Percentiles rank a stretch among this genome's conserved stretches.
These are phyloP conservation scores for Ailanthus altissimus DNA, from an alignment of 345 rosid genomes.

Conservation along the genomic window DNA sequence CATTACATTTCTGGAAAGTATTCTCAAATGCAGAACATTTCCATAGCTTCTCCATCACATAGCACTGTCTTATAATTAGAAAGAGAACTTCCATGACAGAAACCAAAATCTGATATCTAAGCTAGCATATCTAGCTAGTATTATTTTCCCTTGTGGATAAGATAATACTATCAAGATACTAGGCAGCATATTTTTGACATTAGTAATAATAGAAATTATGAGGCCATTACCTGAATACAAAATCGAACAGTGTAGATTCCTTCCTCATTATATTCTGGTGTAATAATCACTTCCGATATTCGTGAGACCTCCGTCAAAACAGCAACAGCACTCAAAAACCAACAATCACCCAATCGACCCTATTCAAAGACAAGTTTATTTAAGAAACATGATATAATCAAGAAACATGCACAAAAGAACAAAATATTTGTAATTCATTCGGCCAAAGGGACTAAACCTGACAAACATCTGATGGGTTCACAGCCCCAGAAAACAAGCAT, in stretches of 20 bases:
- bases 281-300: slow-evolving; percentile 94
- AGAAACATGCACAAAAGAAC: slow-evolving; percentile 17
- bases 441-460: slow-evolving; percentile 59
- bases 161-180: slow-evolving; percentile 17
- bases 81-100: not conserved
- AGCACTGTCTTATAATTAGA: not conserved
- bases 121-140: not conserved
- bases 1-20: not conserved
- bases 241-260: slow-evolving; percentile 99
- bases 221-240: slow-evolving; percentile 85
- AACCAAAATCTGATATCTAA: slow-evolving; percentile 3
- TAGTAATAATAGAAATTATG: slow-evolving; percentile 17
- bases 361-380: slow-evolving; percentile 34
- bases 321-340: slow-evolving; percentile 99
- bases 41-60: not conserved
- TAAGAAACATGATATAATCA: slow-evolving; percentile 15
- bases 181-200: not conserved
- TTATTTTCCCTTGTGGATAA: not conserved
- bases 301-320: slow-evolving; percentile 91
- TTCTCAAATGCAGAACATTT: not conserved
- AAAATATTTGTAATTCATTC: slow-evolving; percentile 16
- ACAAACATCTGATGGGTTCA: slow-evolving; percentile 98
- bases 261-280: slow-evolving; percentile 96
- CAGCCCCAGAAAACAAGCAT: slow-evolving; percentile 89
- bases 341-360: slow-evolving; percentile 99